phyloP scores from a whole-genome alignment of 2,329 filamentous ascomycete genomes.

The Fusarium redolens region DNA sequence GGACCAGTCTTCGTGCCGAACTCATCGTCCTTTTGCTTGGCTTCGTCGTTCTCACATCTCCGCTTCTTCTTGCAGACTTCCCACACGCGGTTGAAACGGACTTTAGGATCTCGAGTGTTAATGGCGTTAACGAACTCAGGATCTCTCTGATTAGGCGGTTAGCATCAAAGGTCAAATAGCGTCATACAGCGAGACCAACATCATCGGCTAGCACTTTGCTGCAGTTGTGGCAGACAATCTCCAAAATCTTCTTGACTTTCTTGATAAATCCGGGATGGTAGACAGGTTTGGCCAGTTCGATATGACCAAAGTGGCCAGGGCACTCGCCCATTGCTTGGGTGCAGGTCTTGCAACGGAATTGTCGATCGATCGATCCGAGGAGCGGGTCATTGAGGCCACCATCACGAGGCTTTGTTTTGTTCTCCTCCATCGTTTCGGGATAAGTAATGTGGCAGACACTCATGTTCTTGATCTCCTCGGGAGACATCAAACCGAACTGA shows the following conservation, averaged over 20 bases:
- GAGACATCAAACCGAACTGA: slow-evolving; percentile 96
- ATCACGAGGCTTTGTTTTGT: slow-evolving; percentile 88
- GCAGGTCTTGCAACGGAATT: slow-evolving; percentile 96
- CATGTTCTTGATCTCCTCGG: slow-evolving; percentile 99
- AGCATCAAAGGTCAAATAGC: slow-evolving; percentile 68
- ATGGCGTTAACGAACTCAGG: slow-evolving; percentile 85
- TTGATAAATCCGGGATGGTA: slow-evolving; percentile 96
- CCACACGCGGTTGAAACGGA: slow-evolving; percentile 94
- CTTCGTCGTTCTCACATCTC: slow-evolving; percentile 83
- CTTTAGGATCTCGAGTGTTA: slow-evolving; percentile 89
- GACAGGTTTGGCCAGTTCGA: slow-evolving; percentile 95
- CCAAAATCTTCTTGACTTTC: slow-evolving; percentile 99
- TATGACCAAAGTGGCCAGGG: slow-evolving; percentile 98
- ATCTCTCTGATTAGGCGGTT: slow-evolving; percentile 77
- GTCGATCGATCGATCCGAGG: slow-evolving; percentile 94
- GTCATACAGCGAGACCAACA: slow-evolving; percentile 80
- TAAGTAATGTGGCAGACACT: slow-evolving; percentile 96
- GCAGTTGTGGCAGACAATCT: slow-evolving; percentile 99
- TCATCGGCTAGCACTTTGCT: slow-evolving; percentile 97
- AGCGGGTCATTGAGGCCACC: slow-evolving; percentile 95
- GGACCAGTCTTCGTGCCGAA: slow-evolving; percentile 70
- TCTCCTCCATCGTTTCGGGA: slow-evolving; percentile 99
- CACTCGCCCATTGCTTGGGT: slow-evolving; percentile 96
- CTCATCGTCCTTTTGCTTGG: slow-evolving; percentile 75
- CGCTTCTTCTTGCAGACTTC: slow-evolving; percentile 89